Evolutionary conservation across 805 yeast genomes (phyloP), one percentile per base, ranked within the genome.

Genomic region (Ogataea pini): DNA sequence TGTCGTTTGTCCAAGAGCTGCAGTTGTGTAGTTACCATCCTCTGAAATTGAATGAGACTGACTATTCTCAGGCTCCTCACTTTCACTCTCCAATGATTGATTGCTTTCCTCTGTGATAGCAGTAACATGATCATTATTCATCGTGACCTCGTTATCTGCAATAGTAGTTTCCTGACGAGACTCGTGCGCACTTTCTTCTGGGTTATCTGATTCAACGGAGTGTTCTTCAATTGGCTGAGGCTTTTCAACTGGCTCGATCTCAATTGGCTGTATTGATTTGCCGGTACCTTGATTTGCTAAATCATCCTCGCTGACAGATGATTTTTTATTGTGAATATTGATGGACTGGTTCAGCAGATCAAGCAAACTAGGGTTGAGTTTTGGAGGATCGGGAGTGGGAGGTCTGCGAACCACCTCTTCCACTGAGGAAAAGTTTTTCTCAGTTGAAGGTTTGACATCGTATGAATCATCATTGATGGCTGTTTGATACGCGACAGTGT

Each of bases 311-410:
- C 14, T 16, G 10, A 36, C 46, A 20, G 53, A 33, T 4, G 54
- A 42, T 33, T 47, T 51, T 28, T 29, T 8, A 38, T 59, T 59
- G 33, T 61, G 61, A 5, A 47, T 27, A 12, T 17, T 47, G 7
- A 61, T 54, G 4, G 65, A 59, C 12, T 54, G 51, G 19, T 51
- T 46, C 16, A 61, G 44, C 13, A 61, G 17, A 19, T 52, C 58
- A 8, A 58, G 38, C 9, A 61, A 42, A 14, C 50, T 48, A 4
- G 62, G 57, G 31, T 54, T 51, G 12, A 63, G 50, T 25, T 51
- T 53, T 2, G 69, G 60, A 8, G 68, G 64, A 38, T 63, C 62
- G 1, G 67, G 62, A 2, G 61, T 55, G 4, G 57, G 52, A 6
- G 50, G 55, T 12, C 42, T 49, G 16, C 33, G 42, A n/a, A 50